These are phyloP conservation scores for Triticum dicoccoides DNA, from an alignment of 176 grass and related monocot genomes.

Conservation along the genomic window DNA sequence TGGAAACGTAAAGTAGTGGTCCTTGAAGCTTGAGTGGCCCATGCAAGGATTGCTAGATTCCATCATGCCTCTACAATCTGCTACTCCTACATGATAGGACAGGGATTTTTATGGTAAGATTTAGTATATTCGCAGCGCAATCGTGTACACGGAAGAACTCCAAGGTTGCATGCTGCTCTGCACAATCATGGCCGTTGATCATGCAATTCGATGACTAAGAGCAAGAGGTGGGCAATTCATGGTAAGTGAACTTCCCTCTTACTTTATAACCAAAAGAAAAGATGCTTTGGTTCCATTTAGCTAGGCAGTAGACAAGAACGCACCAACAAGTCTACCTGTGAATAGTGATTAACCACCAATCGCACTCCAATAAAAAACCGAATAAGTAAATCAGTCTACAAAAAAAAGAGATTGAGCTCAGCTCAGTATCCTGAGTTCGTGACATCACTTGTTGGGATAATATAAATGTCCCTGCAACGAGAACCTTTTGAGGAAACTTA, in stretches of 20 bases:
- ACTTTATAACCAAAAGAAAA: not conserved
- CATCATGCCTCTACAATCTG: slow-evolving; percentile 1
- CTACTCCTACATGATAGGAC: not conserved
- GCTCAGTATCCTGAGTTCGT: not conserved
- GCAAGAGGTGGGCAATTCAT: not conserved
- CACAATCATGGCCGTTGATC: not conserved
- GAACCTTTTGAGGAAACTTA: slow-evolving; percentile 24
- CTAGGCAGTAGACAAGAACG: not conserved
- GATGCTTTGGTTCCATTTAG: not conserved
- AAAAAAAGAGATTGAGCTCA: not conserved
- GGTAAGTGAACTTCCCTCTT: not conserved
- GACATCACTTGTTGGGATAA: slow-evolving; percentile 16
- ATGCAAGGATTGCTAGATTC: not conserved
- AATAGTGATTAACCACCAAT: not conserved
- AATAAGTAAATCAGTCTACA: not conserved
- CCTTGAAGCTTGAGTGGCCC: not conserved
- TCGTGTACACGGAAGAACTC: slow-evolving; percentile 13
- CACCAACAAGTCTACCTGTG: not conserved
- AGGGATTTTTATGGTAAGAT: slow-evolving; percentile 15
- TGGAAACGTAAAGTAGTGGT: not conserved
- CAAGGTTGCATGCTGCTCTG: slow-evolving; percentile 15
- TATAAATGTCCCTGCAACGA: slow-evolving; percentile 21
- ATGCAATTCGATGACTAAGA: slow-evolving; percentile 19
- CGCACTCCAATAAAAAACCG: not conserved
- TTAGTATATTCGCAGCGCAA: slow-evolving; percentile 28